These are phyloP conservation scores for Pezicula radicicola DNA, from an alignment of 2,329 filamentous ascomycete genomes.

Conservation along the genomic window DNA sequence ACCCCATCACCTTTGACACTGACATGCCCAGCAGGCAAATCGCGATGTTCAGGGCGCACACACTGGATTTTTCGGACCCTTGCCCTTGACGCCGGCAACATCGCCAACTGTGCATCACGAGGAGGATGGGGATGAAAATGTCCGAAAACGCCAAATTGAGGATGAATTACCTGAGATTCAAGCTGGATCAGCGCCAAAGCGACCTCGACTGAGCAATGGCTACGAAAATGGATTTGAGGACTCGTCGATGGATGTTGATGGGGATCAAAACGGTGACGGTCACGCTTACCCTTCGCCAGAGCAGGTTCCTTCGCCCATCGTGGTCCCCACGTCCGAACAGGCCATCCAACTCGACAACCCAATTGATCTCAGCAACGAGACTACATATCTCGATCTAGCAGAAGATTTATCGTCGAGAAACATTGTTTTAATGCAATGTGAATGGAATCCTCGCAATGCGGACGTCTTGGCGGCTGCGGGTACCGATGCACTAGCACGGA, in stretches of 20 bases:
- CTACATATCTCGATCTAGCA: constrained; percentile 56
- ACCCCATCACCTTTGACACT: constrained; percentile 1
- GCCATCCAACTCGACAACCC: constrained; percentile 64
- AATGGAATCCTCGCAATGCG: constrained; percentile 65
- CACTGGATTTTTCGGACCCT: constrained; percentile 29
- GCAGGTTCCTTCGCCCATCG: constrained; percentile 46
- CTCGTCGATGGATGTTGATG: constrained; percentile 60
- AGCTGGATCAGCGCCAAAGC: constrained; percentile 56
- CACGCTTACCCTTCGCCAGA: constrained; percentile 64
- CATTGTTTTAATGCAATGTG: constrained; percentile 64
- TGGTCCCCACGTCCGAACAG: constrained; percentile 57
- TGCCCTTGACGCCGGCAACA: constrained; percentile 24
- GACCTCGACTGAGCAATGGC: constrained; percentile 59
- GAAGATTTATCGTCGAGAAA: constrained; percentile 39
- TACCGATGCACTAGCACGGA: constrained; percentile 66
- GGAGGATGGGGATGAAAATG: constrained; percentile 24
- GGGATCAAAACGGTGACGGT: constrained; percentile 41
- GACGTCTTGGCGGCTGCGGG: constrained; percentile 65
- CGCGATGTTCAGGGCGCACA: constrained; percentile 13
- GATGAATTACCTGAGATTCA: constrained; percentile 36
- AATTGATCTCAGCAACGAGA: constrained; percentile 55
- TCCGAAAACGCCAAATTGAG: constrained; percentile 27
- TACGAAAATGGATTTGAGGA: constrained; percentile 54
- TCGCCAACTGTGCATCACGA: constrained; percentile 17
- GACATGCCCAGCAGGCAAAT: constrained; percentile 8